Conservation (phyloP, 129 eudicot species). For the Flaveria linearis region DNA sequence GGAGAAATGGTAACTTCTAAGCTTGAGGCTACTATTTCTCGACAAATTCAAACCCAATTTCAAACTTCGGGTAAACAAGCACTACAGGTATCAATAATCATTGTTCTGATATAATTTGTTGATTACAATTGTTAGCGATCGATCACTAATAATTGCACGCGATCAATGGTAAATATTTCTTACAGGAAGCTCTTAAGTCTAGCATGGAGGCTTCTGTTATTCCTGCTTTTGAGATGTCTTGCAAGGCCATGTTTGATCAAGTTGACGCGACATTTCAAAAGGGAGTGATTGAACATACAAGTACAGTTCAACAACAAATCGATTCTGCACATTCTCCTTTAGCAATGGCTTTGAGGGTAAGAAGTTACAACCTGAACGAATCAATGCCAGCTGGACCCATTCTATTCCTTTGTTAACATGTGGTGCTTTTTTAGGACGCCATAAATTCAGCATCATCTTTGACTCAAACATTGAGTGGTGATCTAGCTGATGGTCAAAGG, state of each 20-base stretch:
- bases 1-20: slow-evolving; percentile 79
- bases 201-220: slow-evolving; percentile 78
- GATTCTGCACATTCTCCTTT: slow-evolving; percentile 74
- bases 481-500: slow-evolving; percentile 89
- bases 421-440: slow-evolving; percentile 57
- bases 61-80: slow-evolving; percentile 99
- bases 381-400: neutral
- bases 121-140: neutral
- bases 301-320: slow-evolving; percentile 71
- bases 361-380: neutral
- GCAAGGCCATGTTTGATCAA: slow-evolving; percentile 96
- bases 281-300: slow-evolving; percentile 82
- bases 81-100: slow-evolving; percentile 60
- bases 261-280: slow-evolving; percentile 87
- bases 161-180: neutral
- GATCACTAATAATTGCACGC: neutral
- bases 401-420: neutral
- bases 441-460: slow-evolving; percentile 87
- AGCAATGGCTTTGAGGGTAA: slow-evolving; percentile 84
- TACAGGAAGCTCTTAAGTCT: slow-evolving; percentile 83
- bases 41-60: slow-evolving; percentile 90
- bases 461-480: slow-evolving; percentile 74
- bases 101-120: neutral
- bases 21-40: slow-evolving; percentile 81
- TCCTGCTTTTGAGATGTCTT: slow-evolving; percentile 98